Evolutionary conservation across 2,329 filamentous ascomycete species (phyloP), one percentile per base, ranked within the genome.

Genomic region (Hypoxylon sp.): DNA sequence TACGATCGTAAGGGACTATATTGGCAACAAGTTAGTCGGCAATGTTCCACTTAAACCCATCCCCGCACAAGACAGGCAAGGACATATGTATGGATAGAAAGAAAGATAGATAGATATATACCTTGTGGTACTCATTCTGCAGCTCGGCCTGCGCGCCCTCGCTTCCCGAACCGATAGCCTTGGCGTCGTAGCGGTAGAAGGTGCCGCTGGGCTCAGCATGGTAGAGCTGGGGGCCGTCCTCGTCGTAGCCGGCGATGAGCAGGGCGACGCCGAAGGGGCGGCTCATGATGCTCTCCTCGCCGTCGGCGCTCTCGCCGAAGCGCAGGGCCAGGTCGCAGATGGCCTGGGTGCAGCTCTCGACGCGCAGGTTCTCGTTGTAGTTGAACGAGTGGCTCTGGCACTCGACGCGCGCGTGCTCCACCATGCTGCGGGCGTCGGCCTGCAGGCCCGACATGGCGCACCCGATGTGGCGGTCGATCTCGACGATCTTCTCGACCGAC

Each of bases 401-500:
- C 78, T 97, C 95, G 71, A 99, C 93, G 66, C 93, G 91, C 66
- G 94, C 94, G 76, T 99, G 94, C 80, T 99, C 94, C 61, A 99
- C 86, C 89, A 99, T 96, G 76, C 89, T 94, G 69, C 94, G 89
- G 59, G 94, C 94, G 74, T 99, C 94, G 68, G 94, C 94, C 80
- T 99, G 94, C 61, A 99, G 84, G 35, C 94, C 94, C 26, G 89
- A 94, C 92, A 99, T 99, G 77, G 94, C 94, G 77, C 94, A 97
- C 68, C 94, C 94, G 67, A 99, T 97, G 79, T 99, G 94, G 71
- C 90, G 86, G 79, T 99, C 94, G 73, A 99, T 97, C 75, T 99
- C 94, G 73, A 99, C 93, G 68, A 99, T 97, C 85, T 99, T 99
- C 77, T 99, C 94, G 68, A 99, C 94, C 29, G 92, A 97, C 35